phyloP scores from a whole-genome alignment of 352 stramenopile genomes.

The Globisporangium emineosum region DNA sequence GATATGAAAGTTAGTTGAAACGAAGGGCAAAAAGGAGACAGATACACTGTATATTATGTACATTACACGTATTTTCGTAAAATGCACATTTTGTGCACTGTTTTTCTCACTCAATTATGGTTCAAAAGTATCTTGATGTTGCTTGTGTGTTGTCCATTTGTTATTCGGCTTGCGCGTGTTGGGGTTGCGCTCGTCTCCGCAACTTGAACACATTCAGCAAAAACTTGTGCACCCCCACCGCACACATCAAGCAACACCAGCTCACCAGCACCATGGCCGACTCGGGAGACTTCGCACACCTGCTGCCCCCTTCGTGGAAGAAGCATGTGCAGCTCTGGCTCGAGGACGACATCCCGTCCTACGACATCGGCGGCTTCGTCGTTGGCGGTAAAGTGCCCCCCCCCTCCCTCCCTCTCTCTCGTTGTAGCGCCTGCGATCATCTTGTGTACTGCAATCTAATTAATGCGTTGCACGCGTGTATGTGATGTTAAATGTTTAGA shows the following conservation, averaged over 20 bases:
- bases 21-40: too few relatives aligned
- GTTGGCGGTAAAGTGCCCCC: conserved; percentile 67
- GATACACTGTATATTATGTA: too few relatives aligned
- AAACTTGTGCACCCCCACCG: neutral
- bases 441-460: neutral
- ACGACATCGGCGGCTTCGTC: conserved; percentile 98
- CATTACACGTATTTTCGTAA: too few relatives aligned
- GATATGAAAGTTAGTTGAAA: too few relatives aligned
- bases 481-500: conserved; percentile 28
- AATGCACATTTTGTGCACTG: too few relatives aligned
- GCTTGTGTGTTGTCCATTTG: conserved; percentile 1
- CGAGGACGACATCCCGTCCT: conserved; percentile 95
- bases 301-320: conserved; percentile 79
- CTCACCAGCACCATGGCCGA: conserved; percentile 18
- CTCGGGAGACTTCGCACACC: conserved; percentile 45
- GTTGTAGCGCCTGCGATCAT: neutral
- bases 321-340: conserved; percentile 93
- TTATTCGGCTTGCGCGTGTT: neutral
- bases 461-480: conserved; percentile 11
- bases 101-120: neutral
- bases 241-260: neutral
- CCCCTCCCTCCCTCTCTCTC: neutral
- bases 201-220: neutral
- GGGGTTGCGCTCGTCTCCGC: neutral
- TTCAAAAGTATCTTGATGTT: too few relatives aligned